Conservation (phyloP, 1,139 yeast species). For the Taphrina confusa region DNA sequence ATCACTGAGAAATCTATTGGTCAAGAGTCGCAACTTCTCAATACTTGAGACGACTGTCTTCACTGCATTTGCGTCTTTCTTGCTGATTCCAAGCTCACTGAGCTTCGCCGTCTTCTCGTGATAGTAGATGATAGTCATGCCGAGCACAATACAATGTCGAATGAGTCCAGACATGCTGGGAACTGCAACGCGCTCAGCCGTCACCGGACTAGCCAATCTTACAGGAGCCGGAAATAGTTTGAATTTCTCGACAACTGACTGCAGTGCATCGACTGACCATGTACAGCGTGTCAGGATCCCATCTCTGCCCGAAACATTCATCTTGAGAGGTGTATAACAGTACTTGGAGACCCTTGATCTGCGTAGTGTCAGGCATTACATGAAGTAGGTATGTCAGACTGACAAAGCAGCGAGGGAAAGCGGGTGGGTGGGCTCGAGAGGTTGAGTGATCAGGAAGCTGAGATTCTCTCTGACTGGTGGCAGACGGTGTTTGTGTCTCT, state of each 20-base stretch:
- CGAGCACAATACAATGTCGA: neutral
- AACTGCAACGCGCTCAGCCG: neutral
- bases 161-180: neutral
- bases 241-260: constrained; percentile 13
- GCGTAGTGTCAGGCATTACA: too few species aligned
- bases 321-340: neutral
- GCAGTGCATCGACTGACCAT: neutral
- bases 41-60: neutral
- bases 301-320: neutral
- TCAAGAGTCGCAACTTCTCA: neutral
- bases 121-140: constrained; percentile 9
- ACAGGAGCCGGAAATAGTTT: constrained; percentile 6
- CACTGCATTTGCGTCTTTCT: neutral
- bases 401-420: too few species aligned
- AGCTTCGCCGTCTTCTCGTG: neutral
- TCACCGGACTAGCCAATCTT: neutral
- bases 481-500: too few species aligned
- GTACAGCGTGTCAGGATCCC: neutral
- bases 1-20: neutral
- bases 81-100: neutral
- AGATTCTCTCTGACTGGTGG: too few species aligned
- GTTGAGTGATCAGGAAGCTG: too few species aligned
- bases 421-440: too few species aligned
- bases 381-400: too few species aligned
- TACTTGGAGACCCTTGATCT: too few species aligned